A percentile compares a stretch with the other conserved stretches of the same genome.
phyloP scores from a whole-genome alignment of 106 monocot species.

The Apostasia ramifera region DNA sequence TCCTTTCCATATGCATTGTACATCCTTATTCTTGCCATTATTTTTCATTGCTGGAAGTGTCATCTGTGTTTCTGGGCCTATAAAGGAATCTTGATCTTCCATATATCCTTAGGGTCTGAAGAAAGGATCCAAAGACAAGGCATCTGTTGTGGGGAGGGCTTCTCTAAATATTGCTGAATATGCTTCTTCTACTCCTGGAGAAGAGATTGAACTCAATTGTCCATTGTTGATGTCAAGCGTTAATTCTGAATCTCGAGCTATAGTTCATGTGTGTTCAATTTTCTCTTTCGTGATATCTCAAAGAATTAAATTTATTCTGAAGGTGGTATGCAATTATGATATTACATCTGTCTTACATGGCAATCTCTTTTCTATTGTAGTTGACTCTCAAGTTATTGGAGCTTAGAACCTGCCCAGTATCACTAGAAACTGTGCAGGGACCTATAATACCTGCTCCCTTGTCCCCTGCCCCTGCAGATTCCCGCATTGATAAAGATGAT shows the following conservation, averaged over 20 bases:
- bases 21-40: not conserved
- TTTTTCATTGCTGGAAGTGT: not conserved
- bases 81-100: not conserved
- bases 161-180: slow-evolving; percentile 71
- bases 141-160: slow-evolving; percentile 50
- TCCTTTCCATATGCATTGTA: too few species aligned
- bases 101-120: slow-evolving; percentile 23
- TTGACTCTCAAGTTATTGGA: slow-evolving; percentile 58
- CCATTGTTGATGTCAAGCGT: slow-evolving; percentile 28
- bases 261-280: slow-evolving; percentile 40
- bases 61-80: not conserved
- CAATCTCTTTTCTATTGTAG: slow-evolving; percentile 24
- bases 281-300: not conserved
- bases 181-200: slow-evolving; percentile 40
- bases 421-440: slow-evolving; percentile 37
- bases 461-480: slow-evolving; percentile 24
- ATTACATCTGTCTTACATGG: not conserved
- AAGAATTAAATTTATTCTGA: not conserved
- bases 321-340: not conserved
- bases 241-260: slow-evolving; percentile 22
- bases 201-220: slow-evolving; percentile 48
- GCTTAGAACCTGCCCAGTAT: slow-evolving; percentile 39
- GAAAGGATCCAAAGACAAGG: slow-evolving; percentile 41
- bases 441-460: slow-evolving; percentile 26
- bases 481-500: slow-evolving; percentile 44